These are phyloP conservation scores for Adansonia gregorii DNA, from an alignment of 441 rosid species.

Conservation along the genomic window DNA sequence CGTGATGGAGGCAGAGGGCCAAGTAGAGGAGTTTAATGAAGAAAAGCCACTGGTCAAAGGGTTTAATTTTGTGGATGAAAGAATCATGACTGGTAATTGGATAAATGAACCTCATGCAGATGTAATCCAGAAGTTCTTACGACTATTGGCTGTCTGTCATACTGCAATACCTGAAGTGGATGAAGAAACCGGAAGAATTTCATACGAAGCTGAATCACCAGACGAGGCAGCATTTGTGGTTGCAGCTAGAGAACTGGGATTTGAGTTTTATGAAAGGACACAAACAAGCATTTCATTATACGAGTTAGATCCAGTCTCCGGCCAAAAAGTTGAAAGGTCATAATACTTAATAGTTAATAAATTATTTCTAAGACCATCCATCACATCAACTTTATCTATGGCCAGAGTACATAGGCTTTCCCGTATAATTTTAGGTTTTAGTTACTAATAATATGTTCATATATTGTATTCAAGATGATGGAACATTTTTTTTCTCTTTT, in stretches of 20 bases:
- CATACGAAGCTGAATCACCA: slow-evolving; percentile 98
- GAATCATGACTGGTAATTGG: slow-evolving; percentile 81
- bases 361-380: slow-evolving; percentile 2
- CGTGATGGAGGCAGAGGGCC: slow-evolving; percentile 41
- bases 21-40: slow-evolving; percentile 39
- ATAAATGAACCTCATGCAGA: slow-evolving; percentile 58
- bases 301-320: slow-evolving; percentile 66
- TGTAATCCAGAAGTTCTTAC: slow-evolving; percentile 67
- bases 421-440: neutral
- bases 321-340: slow-evolving; percentile 65
- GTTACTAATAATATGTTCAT: neutral
- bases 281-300: slow-evolving; percentile 68
- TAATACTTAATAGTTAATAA: neutral
- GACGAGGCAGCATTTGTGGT: slow-evolving; percentile 97
- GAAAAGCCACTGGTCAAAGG: slow-evolving; percentile 63
- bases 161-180: slow-evolving; percentile 92
- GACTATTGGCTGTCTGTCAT: slow-evolving; percentile 81
- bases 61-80: slow-evolving; percentile 83
- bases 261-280: slow-evolving; percentile 77
- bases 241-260: slow-evolving; percentile 95
- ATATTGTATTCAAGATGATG: slow-evolving; percentile 9
- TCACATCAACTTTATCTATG: slow-evolving; percentile 19
- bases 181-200: slow-evolving; percentile 62
- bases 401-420: neutral
- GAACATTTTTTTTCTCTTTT: slow-evolving; percentile 15